Evolutionary conservation across 1,139 yeast genomes (phyloP).

Genomic region (Meyerozyma elateridarum): DNA sequence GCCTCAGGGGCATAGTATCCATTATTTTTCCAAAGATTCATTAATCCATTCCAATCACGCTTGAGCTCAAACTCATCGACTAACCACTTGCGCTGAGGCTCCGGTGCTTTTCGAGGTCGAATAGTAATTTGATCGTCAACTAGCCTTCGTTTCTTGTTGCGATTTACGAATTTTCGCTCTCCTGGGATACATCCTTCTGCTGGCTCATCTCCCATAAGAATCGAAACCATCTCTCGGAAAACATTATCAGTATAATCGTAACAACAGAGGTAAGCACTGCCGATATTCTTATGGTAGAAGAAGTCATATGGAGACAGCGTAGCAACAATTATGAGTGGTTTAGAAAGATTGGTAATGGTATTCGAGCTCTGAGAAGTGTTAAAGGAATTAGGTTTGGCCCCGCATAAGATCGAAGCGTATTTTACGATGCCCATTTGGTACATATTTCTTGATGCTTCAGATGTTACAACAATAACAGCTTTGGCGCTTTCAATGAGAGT

Average conservation of each 20-base stretch:
- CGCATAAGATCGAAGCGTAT: conserved; percentile 53
- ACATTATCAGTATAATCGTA: conserved; percentile 57
- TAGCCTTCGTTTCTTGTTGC: conserved; percentile 20
- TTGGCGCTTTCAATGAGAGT: conserved; percentile 50
- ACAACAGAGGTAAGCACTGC: conserved; percentile 57
- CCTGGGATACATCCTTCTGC: conserved; percentile 62
- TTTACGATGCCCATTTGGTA: conserved; percentile 64
- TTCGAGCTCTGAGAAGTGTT: conserved; percentile 17
- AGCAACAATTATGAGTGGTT: conserved; percentile 58
- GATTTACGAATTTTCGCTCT: conserved; percentile 33
- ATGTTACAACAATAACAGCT: conserved; percentile 54
- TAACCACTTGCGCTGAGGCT: conserved; percentile 49
- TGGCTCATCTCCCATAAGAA: conserved; percentile 50
- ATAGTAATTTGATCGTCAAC: conserved; percentile 3
- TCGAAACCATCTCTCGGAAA: conserved; percentile 44
- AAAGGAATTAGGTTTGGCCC: conserved; percentile 39
- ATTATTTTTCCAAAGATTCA: conserved; percentile 36
- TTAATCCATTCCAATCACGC: conserved; percentile 50
- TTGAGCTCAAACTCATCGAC: conserved; percentile 53
- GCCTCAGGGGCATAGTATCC: conserved; percentile 13
- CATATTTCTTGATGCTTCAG: conserved; percentile 62
- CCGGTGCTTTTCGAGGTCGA: conserved; percentile 12
- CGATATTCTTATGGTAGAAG: conserved; percentile 49
- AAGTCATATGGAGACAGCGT: conserved; percentile 64
- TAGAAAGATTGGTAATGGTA: conserved; percentile 25